Percentiles rank a stretch among this genome's conserved stretches.
These are phyloP conservation scores for Citrus glauca DNA, from an alignment of 345 rosid species.

Conservation along the genomic window DNA sequence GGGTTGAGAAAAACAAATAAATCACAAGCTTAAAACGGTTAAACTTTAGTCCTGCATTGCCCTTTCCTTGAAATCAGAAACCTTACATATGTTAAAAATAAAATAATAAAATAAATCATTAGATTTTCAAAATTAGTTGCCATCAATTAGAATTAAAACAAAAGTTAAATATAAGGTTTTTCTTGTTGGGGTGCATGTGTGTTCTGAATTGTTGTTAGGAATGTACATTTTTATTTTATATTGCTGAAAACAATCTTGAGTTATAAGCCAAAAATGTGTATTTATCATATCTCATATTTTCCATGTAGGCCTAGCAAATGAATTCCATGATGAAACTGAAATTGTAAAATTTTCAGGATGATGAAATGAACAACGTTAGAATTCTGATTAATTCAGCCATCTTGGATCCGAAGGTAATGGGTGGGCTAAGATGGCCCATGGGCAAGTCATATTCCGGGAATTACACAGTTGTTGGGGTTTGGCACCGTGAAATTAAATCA, in stretches of 20 bases:
- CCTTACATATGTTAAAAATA: neutral
- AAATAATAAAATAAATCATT: too few species aligned
- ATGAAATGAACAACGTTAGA: conserved; percentile 41
- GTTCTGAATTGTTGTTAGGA: too few species aligned
- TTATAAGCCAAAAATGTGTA: too few species aligned
- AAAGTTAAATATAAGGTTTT: too few species aligned
- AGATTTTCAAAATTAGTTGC: too few species aligned
- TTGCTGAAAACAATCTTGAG: too few species aligned
- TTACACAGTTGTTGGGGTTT: conserved; percentile 37
- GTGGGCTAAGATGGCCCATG: conserved; percentile 65
- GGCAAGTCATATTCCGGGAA: conserved; percentile 38
- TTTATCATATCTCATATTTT: too few species aligned
- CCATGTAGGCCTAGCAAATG: neutral
- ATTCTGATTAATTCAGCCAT: conserved; percentile 44
- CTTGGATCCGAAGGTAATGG: conserved; percentile 54
- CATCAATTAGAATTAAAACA: too few species aligned
- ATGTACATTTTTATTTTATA: too few species aligned
- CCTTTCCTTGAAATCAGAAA: neutral
- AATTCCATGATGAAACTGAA: neutral
- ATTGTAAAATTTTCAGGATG: conserved; percentile 41
- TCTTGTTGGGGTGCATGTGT: too few species aligned
- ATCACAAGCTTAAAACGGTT: neutral
- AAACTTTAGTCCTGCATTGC: neutral
- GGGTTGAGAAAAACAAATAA: neutral
- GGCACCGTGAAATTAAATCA: conserved; percentile 39